These are phyloP conservation scores for Corylus heterophylla DNA, from an alignment of 306 rosid genomes.

Conservation along the genomic window DNA sequence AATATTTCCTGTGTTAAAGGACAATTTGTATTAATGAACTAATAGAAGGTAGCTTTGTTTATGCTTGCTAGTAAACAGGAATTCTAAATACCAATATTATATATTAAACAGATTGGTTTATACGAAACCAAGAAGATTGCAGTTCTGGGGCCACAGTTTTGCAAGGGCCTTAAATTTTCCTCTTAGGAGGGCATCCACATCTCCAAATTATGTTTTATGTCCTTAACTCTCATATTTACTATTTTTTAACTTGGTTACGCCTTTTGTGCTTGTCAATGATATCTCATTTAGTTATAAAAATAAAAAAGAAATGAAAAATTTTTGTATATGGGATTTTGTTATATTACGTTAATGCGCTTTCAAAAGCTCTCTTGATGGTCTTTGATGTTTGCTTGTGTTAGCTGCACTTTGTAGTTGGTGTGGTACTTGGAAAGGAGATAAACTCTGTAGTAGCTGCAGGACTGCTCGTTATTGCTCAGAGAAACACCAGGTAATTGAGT, in stretches of 20 bases:
- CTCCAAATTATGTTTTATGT: neutral
- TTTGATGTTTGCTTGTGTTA: slow-evolving; percentile 36
- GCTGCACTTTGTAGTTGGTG: slow-evolving; percentile 83
- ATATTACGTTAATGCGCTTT: neutral
- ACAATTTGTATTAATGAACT: neutral
- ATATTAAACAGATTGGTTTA: neutral
- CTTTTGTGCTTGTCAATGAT: too few species aligned
- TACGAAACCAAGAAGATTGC: neutral
- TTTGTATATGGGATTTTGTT: neutral
- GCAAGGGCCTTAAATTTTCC: neutral
- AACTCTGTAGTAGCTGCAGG: slow-evolving; percentile 69
- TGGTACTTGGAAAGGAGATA: slow-evolving; percentile 81
- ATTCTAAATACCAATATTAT: neutral
- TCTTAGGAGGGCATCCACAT: neutral
- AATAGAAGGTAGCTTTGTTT: neutral
- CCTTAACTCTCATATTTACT: neutral
- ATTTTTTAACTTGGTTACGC: neutral
- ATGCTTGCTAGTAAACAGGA: neutral
- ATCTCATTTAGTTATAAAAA: too few species aligned
- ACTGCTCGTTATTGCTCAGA: slow-evolving; percentile 79
- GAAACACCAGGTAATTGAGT: slow-evolving; percentile 66
- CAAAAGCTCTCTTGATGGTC: slow-evolving; percentile 10
- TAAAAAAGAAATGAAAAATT: neutral
- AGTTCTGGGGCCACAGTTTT: neutral
- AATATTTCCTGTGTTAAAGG: neutral